phyloP scores from a whole-genome alignment of 768 basidiomycete species.

The Lepiota venenata region DNA sequence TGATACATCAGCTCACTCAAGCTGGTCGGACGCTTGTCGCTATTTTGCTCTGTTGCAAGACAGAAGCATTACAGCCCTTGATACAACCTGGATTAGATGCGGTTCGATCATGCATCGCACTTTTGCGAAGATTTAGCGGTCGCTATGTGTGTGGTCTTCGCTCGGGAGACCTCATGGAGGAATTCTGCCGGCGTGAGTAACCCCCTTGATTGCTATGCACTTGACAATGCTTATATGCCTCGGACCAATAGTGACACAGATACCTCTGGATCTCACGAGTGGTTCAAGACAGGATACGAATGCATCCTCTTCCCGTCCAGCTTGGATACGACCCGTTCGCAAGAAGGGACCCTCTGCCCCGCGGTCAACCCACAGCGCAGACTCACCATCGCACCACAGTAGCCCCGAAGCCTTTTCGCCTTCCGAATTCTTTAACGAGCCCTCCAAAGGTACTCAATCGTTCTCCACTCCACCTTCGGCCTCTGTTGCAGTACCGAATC shows the following conservation, averaged over 20 bases:
- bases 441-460: slow-evolving; percentile 26
- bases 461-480: slow-evolving; percentile 21
- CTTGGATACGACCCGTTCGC: slow-evolving; percentile 88
- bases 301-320: slow-evolving; percentile 52
- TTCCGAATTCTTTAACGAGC: slow-evolving; percentile 57
- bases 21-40: slow-evolving; percentile 90
- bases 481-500: slow-evolving; percentile 14
- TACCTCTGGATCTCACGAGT: slow-evolving; percentile 69
- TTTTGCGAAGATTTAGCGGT: slow-evolving; percentile 86
- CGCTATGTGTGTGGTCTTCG: slow-evolving; percentile 90
- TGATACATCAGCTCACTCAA: slow-evolving; percentile 93
- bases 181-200: slow-evolving; percentile 80
- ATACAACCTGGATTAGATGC: slow-evolving; percentile 84
- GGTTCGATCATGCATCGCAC: slow-evolving; percentile 80
- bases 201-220: slow-evolving; percentile 4
- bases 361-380: slow-evolving; percentile 40
- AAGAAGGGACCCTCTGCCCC: slow-evolving; percentile 60
- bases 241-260: slow-evolving; percentile 64
- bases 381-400: slow-evolving; percentile 46
- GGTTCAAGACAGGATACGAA: slow-evolving; percentile 39
- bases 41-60: slow-evolving; percentile 83
- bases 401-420: slow-evolving; percentile 68
- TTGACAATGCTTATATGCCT: slow-evolving; percentile 1
- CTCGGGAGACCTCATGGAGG: slow-evolving; percentile 91
- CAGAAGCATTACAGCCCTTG: slow-evolving; percentile 69